phyloP scores from a whole-genome alignment of 371 early-diverging fungal genomes.

The Funneliformis caledonium region DNA sequence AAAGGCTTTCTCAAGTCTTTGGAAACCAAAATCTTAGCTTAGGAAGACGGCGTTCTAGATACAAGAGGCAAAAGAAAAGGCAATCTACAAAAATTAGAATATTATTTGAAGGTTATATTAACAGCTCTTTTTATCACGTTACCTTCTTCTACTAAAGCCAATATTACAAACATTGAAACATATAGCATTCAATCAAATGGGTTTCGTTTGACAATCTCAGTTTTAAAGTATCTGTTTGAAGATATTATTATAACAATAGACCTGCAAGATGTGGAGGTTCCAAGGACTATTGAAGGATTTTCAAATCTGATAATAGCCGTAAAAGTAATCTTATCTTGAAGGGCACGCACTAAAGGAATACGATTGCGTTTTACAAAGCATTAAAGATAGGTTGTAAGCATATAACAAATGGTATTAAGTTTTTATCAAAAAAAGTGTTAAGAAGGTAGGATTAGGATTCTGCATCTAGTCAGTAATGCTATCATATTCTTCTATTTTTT shows the following conservation, averaged over 20 bases:
- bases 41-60: not conserved
- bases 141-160: not conserved
- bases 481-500: too few species aligned
- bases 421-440: not conserved
- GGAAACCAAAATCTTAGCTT: not conserved
- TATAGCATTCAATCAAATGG: constrained; percentile 3
- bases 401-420: not conserved
- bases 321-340: constrained; percentile 16
- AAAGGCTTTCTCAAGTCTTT: not conserved
- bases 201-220: not conserved
- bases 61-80: not conserved
- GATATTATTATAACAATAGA: not conserved
- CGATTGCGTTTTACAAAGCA: not conserved
- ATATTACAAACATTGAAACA: not conserved
- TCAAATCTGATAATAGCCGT: not conserved
- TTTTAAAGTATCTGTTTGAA: not conserved
- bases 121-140: not conserved
- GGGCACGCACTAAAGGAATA: constrained; percentile 13
- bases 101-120: not conserved
- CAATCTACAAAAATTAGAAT: constrained; percentile 17
- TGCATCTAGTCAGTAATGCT: too few species aligned
- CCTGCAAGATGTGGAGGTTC: not conserved
- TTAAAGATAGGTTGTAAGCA: constrained; percentile 2
- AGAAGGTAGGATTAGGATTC: too few species aligned
- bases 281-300: constrained; percentile 1